Base-by-base conservation (phyloP, 2,329 filamentous ascomycete species). In the Talaromyces sp. region DNA sequence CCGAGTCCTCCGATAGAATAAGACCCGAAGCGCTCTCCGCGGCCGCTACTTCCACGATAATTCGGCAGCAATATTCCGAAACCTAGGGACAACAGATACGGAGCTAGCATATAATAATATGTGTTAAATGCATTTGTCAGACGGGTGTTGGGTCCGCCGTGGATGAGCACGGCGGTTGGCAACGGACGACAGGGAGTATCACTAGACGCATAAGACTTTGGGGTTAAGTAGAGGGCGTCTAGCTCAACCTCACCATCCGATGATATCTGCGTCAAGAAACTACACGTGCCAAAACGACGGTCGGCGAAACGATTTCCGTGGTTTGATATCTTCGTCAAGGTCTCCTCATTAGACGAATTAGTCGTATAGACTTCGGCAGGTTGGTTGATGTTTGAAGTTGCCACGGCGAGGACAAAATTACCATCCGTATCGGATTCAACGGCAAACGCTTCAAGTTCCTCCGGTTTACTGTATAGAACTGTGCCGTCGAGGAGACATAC, bases 21-120 rank as follows among this genome's bases (percentile, higher is more conserved):
- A 16, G 61, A 56, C 10, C 59, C 61, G 52, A 65, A 65, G 27
- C 47, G n/a, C 50, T 64, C 40, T n/a, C 65, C 64, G 30, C 64
- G 64, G 16, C 64, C 63, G 12, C 58, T 66, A 51, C 65, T 64
- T 44, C 65, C 65, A 40, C 65, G 64, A 56, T 66, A 67, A 57
- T 67, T 67, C 18, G 64, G 65, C 31, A 60, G 59, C n/a, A 67
- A 50, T 12, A 67, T 61, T 18, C 57, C 65, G 50, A 62, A 67
- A 33, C 65, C 65, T 14, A 56, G 61, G 9, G 59, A 66, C 27
- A 64, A 34, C 27, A 67, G 47, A 34, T 58, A 64, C 31, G 64
- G 65, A 12, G 60, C 52, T 10, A 62, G 36, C 47, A 65, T 62
- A 42, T 62, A 63, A 56, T 64, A 62, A 59, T 59, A 65, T 5